A percentile compares a stretch with the other conserved stretches of the same genome.
These are phyloP conservation scores for Lolium multiflorum DNA, from an alignment of 176 grass and related monocot genomes.

Conservation along the genomic window DNA sequence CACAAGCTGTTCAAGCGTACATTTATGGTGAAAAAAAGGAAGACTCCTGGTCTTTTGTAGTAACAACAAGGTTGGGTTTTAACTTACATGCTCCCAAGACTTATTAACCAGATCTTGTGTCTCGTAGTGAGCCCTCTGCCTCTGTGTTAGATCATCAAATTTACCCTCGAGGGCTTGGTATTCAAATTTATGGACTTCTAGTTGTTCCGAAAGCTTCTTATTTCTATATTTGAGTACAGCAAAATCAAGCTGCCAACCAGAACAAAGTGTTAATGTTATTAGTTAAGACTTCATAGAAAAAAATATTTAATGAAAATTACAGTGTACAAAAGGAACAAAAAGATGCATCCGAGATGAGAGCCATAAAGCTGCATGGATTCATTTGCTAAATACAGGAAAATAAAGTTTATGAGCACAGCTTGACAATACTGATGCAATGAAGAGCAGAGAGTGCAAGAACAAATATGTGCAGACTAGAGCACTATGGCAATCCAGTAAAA, in stretches of 20 bases:
- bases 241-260: conserved; percentile 71
- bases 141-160: conserved; percentile 73
- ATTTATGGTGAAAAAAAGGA: background rate
- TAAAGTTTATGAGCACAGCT: background rate
- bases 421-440: background rate
- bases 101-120: conserved; percentile 69
- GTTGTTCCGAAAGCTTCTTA: conserved; percentile 83
- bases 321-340: background rate
- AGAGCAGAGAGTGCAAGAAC: background rate
- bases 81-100: conserved; percentile 69
- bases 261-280: background rate
- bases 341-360: background rate
- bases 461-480: conserved; percentile 12
- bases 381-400: background rate
- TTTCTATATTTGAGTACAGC: conserved; percentile 93
- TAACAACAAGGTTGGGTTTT: conserved; percentile 21
- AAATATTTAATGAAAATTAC: conserved; percentile 2
- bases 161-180: conserved; percentile 75
- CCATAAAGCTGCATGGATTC: background rate
- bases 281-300: conserved; percentile 7
- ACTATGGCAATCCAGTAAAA: background rate
- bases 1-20: conserved; percentile 60
- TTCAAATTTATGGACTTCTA: conserved; percentile 87
- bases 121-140: conserved; percentile 57
- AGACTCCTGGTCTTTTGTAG: background rate